These are phyloP conservation scores for Apostasia ramifera DNA, from an alignment of 106 monocot species.

Conservation along the genomic window DNA sequence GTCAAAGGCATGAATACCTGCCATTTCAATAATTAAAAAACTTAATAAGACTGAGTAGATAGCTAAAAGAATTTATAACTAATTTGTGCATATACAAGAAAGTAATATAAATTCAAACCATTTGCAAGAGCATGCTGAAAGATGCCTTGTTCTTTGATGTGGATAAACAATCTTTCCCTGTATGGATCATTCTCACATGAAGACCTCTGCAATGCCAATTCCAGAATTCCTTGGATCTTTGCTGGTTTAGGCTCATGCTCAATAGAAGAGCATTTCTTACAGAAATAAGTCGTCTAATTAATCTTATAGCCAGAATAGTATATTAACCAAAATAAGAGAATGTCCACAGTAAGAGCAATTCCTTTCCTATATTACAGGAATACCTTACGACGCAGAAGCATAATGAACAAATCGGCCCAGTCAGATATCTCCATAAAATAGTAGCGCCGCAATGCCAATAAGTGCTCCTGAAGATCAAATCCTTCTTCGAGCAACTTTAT, in stretches of 20 bases:
- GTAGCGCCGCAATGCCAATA: conserved; percentile 73
- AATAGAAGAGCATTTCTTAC: conserved; percentile 57
- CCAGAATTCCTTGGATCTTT: conserved; percentile 71
- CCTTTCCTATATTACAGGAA: not conserved
- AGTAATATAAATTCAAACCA: conserved; percentile 20
- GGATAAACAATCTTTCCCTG: conserved; percentile 65
- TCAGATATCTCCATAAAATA: conserved; percentile 93
- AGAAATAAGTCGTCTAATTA: conserved; percentile 9
- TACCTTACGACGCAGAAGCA: conserved; percentile 61
- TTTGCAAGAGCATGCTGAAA: conserved; percentile 16
- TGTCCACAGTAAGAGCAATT: not conserved
- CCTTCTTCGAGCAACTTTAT: conserved; percentile 83
- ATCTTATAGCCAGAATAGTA: not conserved
- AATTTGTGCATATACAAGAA: not conserved
- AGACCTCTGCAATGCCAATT: conserved; percentile 78
- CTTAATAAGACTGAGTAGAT: not conserved
- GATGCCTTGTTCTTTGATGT: conserved; percentile 25
- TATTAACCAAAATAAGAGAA: not conserved
- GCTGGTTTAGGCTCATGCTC: conserved; percentile 35
- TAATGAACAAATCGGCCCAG: conserved; percentile 84
- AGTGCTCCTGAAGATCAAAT: conserved; percentile 73
- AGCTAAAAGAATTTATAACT: not conserved
- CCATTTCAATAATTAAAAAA: conserved; percentile 12
- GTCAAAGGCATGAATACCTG: conserved; percentile 61
- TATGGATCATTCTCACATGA: conserved; percentile 78